These are phyloP conservation scores for Pyrus betulifolia DNA, from an alignment of 306 rosid species.

Conservation along the genomic window DNA sequence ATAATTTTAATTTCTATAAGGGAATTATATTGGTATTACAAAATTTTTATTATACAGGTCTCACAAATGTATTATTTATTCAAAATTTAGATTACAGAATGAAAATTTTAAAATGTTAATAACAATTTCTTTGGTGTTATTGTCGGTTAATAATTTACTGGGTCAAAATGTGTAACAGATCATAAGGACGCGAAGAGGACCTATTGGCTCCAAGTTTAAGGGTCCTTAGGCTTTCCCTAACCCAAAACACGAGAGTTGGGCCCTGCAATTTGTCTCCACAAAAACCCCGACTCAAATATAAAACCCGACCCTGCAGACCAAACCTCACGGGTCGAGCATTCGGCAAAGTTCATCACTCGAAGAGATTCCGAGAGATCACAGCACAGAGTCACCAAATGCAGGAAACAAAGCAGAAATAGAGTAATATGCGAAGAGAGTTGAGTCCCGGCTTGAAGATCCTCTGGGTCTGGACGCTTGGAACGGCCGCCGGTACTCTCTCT, in stretches of 20 bases:
- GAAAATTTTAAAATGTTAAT: too few relatives aligned
- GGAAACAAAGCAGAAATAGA: not conserved
- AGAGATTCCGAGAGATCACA: not conserved
- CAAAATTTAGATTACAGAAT: too few relatives aligned
- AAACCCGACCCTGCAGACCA: not conserved
- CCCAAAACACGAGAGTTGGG: not conserved
- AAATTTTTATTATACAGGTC: too few relatives aligned
- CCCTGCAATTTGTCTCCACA: not conserved
- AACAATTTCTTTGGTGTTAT: too few relatives aligned
- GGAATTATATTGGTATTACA: too few relatives aligned
- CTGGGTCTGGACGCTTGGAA: conserved; percentile 88
- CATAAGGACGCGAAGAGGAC: not conserved
- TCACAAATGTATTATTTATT: too few relatives aligned
- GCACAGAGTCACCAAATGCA: not conserved
- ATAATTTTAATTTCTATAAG: too few relatives aligned
- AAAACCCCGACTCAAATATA: not conserved
- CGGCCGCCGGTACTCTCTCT: conserved; percentile 54
- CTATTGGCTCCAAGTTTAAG: not conserved
- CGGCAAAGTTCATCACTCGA: not conserved
- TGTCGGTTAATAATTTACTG: too few relatives aligned
- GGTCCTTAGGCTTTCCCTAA: not conserved
- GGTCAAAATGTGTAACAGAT: not conserved
- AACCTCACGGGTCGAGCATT: not conserved
- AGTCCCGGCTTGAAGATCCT: conserved; percentile 78
- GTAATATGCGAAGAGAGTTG: conserved; percentile 52